Conservation (phyloP, 495 filamentous ascomycete species). For the Astrothelium macrocarpum region DNA sequence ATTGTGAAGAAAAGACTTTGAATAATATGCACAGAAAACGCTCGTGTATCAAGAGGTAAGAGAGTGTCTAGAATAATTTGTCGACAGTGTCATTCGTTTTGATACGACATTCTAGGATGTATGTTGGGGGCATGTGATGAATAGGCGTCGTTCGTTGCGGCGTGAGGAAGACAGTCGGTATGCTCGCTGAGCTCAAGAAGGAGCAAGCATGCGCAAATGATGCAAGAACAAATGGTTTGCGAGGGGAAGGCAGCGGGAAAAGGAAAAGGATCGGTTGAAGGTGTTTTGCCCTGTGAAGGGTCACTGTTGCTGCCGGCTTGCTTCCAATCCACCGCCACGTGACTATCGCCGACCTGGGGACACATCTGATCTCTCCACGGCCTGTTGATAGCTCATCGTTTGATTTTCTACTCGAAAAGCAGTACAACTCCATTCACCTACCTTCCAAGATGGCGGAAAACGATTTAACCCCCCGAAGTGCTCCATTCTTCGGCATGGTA, state of each 20-base stretch:
- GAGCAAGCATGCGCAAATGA: background rate
- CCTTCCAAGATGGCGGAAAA: conserved; percentile 51
- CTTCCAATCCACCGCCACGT: background rate
- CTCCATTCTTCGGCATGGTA: conserved; percentile 97
- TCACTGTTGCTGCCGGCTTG: background rate
- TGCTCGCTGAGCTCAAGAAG: background rate
- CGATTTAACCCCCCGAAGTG: conserved; percentile 74
- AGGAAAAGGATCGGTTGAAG: background rate
- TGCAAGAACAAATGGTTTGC: background rate
- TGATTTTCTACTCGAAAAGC: background rate
- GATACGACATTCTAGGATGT: background rate
- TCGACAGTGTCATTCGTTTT: background rate
- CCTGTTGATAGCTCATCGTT: background rate
- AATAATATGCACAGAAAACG: background rate
- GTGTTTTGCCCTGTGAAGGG: conserved; percentile 3
- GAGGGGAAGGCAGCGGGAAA: background rate
- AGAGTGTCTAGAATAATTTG: background rate
- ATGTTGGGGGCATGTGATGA: background rate
- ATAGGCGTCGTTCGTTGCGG: background rate
- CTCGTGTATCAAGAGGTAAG: background rate
- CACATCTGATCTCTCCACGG: background rate
- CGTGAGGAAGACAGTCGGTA: background rate
- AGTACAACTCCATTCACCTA: background rate
- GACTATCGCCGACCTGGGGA: background rate
- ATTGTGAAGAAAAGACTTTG: background rate